Evolutionary conservation across 129 eudicot species (phyloP).

Genomic region (Silybum marianum): DNA sequence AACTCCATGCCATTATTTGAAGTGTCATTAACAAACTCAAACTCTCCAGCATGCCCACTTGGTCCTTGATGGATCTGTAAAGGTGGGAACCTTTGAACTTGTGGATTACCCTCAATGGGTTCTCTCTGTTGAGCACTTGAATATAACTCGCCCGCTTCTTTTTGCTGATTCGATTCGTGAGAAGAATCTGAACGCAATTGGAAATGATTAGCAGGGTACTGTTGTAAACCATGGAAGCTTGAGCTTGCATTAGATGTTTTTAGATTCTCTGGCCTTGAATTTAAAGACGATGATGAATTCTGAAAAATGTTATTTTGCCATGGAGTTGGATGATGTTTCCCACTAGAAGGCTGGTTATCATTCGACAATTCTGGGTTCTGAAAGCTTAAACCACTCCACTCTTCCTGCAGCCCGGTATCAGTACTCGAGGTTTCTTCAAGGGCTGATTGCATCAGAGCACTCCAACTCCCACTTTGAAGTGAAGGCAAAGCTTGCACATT

Average conservation of each 20-base stretch:
- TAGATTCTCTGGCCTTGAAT: constrained; percentile 33
- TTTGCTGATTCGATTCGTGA: constrained; percentile 42
- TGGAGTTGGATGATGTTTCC: constrained; percentile 38
- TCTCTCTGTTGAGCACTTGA: constrained; percentile 36
- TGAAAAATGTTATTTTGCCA: constrained; percentile 53
- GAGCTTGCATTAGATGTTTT: constrained; percentile 33
- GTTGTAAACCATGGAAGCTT: constrained; percentile 49
- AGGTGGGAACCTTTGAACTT: constrained; percentile 41
- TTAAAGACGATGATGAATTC: constrained; percentile 37
- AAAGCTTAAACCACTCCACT: constrained; percentile 77
- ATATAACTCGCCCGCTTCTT: constrained; percentile 28
- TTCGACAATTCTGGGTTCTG: constrained; percentile 58
- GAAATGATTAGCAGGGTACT: constrained; percentile 27
- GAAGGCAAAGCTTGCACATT: constrained; percentile 46
- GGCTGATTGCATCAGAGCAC: constrained; percentile 92
- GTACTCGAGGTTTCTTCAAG: constrained; percentile 78
- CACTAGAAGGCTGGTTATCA: constrained; percentile 49
- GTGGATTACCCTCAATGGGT: constrained; percentile 35
- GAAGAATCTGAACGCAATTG: constrained; percentile 34
- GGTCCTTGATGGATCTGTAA: constrained; percentile 35
- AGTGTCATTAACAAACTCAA: constrained; percentile 22
- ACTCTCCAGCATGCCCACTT: constrained; percentile 29
- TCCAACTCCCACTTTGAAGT: constrained; percentile 83
- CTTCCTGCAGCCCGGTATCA: constrained; percentile 75
- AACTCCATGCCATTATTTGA: constrained; percentile 30